Evolutionary conservation across 768 basidiomycete species (phyloP).

Genomic region (Russula vinacea): DNA sequence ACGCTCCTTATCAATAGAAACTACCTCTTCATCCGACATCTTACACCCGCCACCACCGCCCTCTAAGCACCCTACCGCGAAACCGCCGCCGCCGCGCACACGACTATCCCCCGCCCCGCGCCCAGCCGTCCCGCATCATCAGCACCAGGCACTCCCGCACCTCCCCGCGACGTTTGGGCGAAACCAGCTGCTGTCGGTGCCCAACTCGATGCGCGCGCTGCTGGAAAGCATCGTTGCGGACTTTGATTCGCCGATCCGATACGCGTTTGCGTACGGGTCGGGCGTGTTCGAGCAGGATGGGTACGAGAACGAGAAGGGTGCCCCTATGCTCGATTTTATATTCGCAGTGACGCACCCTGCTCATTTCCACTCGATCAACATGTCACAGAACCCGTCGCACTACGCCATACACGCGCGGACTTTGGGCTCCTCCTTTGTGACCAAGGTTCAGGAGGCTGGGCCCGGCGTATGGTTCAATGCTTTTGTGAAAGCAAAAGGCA

Average conservation of each 20-base stretch:
- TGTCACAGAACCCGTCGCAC: conserved; percentile 87
- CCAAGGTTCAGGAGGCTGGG: conserved; percentile 64
- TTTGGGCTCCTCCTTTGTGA: conserved; percentile 80
- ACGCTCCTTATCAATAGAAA: conserved; percentile 29
- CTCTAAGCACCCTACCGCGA: conserved; percentile 34
- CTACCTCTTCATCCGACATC: conserved; percentile 13
- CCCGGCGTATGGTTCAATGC: conserved; percentile 98
- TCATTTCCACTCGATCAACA: conserved; percentile 95
- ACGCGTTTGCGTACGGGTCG: conserved; percentile 96
- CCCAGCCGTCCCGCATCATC: conserved; percentile 32
- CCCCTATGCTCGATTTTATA: conserved; percentile 93
- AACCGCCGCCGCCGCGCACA: conserved; percentile 35
- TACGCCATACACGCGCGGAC: conserved; percentile 87
- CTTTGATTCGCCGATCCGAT: conserved; percentile 89
- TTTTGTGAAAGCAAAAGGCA: conserved; percentile 76
- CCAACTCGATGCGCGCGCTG: conserved; percentile 73
- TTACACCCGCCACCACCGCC: conserved; percentile 34
- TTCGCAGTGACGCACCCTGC: conserved; percentile 91
- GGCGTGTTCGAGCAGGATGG: conserved; percentile 95
- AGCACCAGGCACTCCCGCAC: conserved; percentile 43
- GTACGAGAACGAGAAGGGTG: conserved; percentile 44
- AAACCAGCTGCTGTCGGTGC: conserved; percentile 78
- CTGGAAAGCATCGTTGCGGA: conserved; percentile 74
- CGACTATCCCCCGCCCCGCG: conserved; percentile 47
- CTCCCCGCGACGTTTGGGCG: conserved; percentile 73